Evolutionary conservation across 2,329 filamentous ascomycete species (phyloP).

Genomic region (Ceratocystis colombiana): DNA sequence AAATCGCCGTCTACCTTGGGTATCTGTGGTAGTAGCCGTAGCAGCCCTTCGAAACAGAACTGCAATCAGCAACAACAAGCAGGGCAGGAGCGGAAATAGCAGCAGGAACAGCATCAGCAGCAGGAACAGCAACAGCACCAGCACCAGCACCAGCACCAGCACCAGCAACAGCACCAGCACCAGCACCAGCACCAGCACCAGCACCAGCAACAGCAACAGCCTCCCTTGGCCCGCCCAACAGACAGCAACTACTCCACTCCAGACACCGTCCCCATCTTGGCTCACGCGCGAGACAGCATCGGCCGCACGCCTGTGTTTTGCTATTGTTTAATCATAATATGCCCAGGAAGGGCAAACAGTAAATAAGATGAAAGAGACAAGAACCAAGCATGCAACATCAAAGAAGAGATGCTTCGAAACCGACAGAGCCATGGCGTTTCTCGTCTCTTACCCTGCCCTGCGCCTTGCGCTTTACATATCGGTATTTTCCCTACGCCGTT

Average conservation of each 20-base stretch:
- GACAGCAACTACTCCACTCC: not conserved
- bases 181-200: not conserved
- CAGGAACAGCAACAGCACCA: not conserved
- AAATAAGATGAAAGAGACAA: not conserved
- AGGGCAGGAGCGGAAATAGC: not conserved
- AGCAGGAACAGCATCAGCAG: not conserved
- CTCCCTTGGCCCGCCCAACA: not conserved
- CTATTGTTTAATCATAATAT: not conserved
- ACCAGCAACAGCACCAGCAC: not conserved
- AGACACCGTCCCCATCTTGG: not conserved
- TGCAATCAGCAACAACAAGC: not conserved
- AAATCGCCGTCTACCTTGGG: not conserved
- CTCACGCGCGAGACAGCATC: not conserved
- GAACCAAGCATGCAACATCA: not conserved
- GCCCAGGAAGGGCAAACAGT: not conserved
- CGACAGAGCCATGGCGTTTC: not conserved
- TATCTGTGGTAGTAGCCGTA: not conserved
- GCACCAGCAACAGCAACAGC: not conserved
- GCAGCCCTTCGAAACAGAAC: not conserved
- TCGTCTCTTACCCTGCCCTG: not conserved
- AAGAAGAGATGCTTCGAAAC: conserved; percentile 4
- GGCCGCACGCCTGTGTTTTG: not conserved
- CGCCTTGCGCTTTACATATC: too few relatives aligned
- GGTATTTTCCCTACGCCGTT: not conserved
- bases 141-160: not conserved